phyloP scores from a whole-genome alignment of 2,329 filamentous ascomycete genomes.

The Diplocarpon mali region DNA sequence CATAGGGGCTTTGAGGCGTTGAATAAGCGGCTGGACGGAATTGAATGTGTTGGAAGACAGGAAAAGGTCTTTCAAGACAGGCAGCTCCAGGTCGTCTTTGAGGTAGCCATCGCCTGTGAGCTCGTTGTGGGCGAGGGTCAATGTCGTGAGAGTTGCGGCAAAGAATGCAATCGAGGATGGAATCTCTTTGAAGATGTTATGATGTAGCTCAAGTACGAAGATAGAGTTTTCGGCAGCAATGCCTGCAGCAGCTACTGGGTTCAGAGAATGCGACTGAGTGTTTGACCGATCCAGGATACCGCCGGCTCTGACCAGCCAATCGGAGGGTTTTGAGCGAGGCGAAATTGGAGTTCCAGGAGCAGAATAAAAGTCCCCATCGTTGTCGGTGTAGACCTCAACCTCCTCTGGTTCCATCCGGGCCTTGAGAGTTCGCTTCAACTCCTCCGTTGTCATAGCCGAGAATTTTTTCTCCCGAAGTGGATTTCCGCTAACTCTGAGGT shows the following conservation, averaged over 20 bases:
- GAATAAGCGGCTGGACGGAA: slow-evolving; percentile 53
- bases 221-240: slow-evolving; percentile 41
- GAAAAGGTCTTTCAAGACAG: slow-evolving; percentile 66
- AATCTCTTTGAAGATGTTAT: slow-evolving; percentile 62
- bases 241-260: slow-evolving; percentile 45
- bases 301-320: slow-evolving; percentile 24
- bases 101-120: slow-evolving; percentile 56
- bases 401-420: slow-evolving; percentile 49
- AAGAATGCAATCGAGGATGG: slow-evolving; percentile 63
- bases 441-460: slow-evolving; percentile 65
- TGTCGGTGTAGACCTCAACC: slow-evolving; percentile 22
- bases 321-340: slow-evolving; percentile 16
- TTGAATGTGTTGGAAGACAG: slow-evolving; percentile 64
- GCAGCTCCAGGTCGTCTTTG: slow-evolving; percentile 54
- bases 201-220: slow-evolving; percentile 56
- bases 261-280: slow-evolving; percentile 49
- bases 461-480: slow-evolving; percentile 83
- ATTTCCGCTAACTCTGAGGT: slow-evolving; percentile 76
- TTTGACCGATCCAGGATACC: slow-evolving; percentile 60
- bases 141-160: slow-evolving; percentile 54
- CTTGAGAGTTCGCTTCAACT: slow-evolving; percentile 65
- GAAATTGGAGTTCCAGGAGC: slow-evolving; percentile 19
- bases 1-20: slow-evolving; percentile 58
- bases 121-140: slow-evolving; percentile 69
- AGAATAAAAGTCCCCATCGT: slow-evolving; percentile 27